A percentile compares a stretch with the other conserved stretches of the same genome.
phyloP scores from a whole-genome alignment of 202 grass and related monocot genomes.

The Setaria viridis region DNA sequence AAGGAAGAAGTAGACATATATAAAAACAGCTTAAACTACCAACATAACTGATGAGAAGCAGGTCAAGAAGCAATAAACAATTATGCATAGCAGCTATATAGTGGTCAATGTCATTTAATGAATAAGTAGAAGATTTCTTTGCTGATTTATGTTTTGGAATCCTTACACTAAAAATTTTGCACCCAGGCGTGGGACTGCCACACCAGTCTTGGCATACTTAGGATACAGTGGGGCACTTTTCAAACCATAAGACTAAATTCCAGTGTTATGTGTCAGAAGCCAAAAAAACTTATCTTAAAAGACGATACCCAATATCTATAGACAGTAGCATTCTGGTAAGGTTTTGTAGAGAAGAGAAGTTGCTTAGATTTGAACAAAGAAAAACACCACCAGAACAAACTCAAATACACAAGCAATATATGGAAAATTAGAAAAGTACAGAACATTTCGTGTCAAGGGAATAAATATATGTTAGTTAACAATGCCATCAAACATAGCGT shows the following conservation, averaged over 20 bases:
- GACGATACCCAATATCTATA: no score
- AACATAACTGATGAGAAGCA: background rate
- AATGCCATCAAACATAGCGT: background rate
- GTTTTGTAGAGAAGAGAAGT: no score
- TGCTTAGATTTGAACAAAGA: no score
- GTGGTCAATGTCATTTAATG: slow-evolving; percentile 4
- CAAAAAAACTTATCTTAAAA: no score
- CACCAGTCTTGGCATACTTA: no score
- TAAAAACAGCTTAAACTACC: slow-evolving; percentile 32
- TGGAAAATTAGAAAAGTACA: background rate
- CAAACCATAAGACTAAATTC: no score
- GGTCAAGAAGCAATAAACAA: background rate
- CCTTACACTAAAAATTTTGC: background rate
- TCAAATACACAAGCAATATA: background rate
- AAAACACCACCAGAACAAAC: no score
- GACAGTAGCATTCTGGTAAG: no score
- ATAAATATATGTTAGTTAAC: background rate
- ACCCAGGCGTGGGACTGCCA: no score
- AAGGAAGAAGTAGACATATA: slow-evolving; percentile 9
- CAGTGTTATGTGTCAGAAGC: no score
- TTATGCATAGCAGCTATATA: background rate
- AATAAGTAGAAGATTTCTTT: slow-evolving; percentile 12
- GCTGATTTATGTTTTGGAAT: slow-evolving; percentile 5
- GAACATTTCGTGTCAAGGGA: background rate
- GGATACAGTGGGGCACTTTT: no score